A percentile compares a stretch with the other conserved stretches of the same genome.
Conservation (phyloP, 1,284 basidiomycete genomes). For the Naganishia sp. region DNA sequence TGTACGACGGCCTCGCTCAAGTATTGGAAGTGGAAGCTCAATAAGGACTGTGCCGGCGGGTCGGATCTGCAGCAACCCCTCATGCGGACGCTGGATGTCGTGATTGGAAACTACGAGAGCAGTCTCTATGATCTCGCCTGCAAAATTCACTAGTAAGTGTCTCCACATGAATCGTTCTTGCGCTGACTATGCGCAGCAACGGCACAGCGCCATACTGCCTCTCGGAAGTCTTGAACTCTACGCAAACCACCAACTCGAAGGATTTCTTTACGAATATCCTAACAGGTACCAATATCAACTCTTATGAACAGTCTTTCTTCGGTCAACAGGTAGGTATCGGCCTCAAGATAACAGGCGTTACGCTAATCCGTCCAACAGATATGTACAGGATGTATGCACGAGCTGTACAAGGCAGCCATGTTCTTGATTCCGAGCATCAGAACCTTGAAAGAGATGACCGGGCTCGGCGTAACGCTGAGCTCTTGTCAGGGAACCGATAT, state of each 20-base stretch:
- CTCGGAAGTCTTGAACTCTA: slow-evolving; percentile 28
- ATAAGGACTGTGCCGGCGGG: slow-evolving; percentile 19
- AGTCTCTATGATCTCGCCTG: slow-evolving; percentile 31
- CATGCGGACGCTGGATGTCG: slow-evolving; percentile 20
- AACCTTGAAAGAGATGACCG: slow-evolving; percentile 4
- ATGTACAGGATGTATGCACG: slow-evolving; percentile 32
- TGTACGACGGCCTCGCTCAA: slow-evolving; percentile 16
- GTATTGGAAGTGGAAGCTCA: slow-evolving; percentile 28
- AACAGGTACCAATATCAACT: slow-evolving; percentile 29
- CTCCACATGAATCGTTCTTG: neutral
- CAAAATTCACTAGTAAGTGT: slow-evolving; percentile 24
- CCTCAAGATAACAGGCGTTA: neutral
- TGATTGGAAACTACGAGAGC: slow-evolving; percentile 25
- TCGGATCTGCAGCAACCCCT: slow-evolving; percentile 23
- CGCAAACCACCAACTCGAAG: slow-evolving; percentile 27
- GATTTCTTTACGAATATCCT: slow-evolving; percentile 30
- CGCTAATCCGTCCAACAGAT: neutral
- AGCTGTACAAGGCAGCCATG: slow-evolving; percentile 32
- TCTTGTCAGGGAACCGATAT: slow-evolving; percentile 7
- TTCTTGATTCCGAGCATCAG: slow-evolving; percentile 29
- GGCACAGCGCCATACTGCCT: slow-evolving; percentile 29
- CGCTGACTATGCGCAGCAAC: slow-evolving; percentile 15
- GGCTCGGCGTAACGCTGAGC: slow-evolving; percentile 17
- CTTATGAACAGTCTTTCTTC: slow-evolving; percentile 30
- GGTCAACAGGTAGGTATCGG: slow-evolving; percentile 6